Evolutionary conservation across 139 green algal genomes (phyloP), one percentile per base, ranked within the genome.

Genomic region (Edaphochlamys debaryana): DNA sequence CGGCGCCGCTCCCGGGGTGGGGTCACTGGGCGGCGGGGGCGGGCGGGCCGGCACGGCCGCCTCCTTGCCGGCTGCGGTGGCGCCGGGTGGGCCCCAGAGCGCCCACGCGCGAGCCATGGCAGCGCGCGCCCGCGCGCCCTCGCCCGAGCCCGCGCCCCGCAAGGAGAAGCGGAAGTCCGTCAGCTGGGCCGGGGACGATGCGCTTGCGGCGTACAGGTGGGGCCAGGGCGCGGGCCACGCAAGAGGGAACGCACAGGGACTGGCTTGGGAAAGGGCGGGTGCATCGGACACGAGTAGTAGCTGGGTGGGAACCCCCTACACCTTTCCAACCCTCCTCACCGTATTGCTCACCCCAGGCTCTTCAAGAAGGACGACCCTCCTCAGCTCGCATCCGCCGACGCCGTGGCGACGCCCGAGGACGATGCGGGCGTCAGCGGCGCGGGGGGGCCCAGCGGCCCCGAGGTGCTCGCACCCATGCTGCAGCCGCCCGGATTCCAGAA

Each of bases 161-260:
- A 80, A 80, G 80, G 69, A 86, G 80, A 86, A 86, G 80, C 66
- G 45, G 23, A 87, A 87, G 56, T 32, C 37, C 40, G 83, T 87
- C 22, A 60, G 50, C 38, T 87, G 83, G 83, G 74, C 83, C 3
- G 58, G 60, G 11, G 67, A 83, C 58, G 83, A 87, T 15, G 75
- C n/a, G n/a, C 75, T 81, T 13, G 60, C 75, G 8, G 37, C 41
- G 20, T 81, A 72, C 60, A 62, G 75, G 75, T 81, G 41, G 8
- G 45, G 45, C 45, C 45, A 54, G 45, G 45, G 45, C 45, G 45
- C 45, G 45, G 54, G 54, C 11, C 54, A 63, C 54, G 54, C 54
- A 9, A 63, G 54, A 22, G 22, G 6, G 22, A 13, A 67, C 67
- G 20, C 22, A 11, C 32, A 32, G 8, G 66, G 36, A 11, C 29